Percentiles rank a stretch among this genome's conserved stretches.
Conservation (phyloP, 2,329 filamentous ascomycete species). For the Cladosporium colombiae region DNA sequence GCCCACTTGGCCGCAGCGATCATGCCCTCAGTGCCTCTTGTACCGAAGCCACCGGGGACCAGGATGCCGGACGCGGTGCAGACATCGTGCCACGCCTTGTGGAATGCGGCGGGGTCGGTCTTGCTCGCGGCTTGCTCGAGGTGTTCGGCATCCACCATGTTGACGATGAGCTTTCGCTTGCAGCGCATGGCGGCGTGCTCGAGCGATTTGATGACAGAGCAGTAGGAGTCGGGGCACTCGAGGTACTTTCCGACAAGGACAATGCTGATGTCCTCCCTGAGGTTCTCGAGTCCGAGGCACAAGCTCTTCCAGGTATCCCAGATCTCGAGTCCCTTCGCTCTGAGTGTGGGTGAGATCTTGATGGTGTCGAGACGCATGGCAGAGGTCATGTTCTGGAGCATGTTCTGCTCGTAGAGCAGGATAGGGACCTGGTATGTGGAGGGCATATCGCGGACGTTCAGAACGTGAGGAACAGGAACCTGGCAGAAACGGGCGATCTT, state of each 20-base stretch:
- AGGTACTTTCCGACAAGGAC: conserved; percentile 92
- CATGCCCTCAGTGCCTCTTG: conserved; percentile 86
- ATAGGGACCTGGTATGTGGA: conserved; percentile 94
- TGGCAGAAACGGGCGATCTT: conserved; percentile 92
- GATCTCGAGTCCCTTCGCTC: conserved; percentile 65
- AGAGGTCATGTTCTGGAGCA: conserved; percentile 66
- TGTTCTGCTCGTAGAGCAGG: conserved; percentile 79
- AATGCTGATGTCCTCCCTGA: conserved; percentile 72
- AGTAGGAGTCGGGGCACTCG: conserved; percentile 79
- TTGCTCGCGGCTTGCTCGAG: conserved; percentile 69
- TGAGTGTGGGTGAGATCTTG: conserved; percentile 53
- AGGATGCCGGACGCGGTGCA: conserved; percentile 69
- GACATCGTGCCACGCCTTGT: conserved; percentile 77
- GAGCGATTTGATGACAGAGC: conserved; percentile 79
- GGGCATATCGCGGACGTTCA: conserved; percentile 83
- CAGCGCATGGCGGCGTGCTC: conserved; percentile 92
- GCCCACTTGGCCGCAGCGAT: conserved; percentile 84
- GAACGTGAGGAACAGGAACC: conserved; percentile 79
- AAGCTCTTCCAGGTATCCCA: conserved; percentile 79
- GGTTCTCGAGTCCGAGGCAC: conserved; percentile 65
- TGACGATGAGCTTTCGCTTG: conserved; percentile 72
- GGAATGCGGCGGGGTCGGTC: conserved; percentile 69
- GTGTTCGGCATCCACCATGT: conserved; percentile 82
- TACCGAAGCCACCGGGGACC: conserved; percentile 78
- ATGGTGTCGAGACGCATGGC: conserved; percentile 63